Conservation (phyloP, 768 basidiomycete genomes). For the Tulasnella sp. region DNA sequence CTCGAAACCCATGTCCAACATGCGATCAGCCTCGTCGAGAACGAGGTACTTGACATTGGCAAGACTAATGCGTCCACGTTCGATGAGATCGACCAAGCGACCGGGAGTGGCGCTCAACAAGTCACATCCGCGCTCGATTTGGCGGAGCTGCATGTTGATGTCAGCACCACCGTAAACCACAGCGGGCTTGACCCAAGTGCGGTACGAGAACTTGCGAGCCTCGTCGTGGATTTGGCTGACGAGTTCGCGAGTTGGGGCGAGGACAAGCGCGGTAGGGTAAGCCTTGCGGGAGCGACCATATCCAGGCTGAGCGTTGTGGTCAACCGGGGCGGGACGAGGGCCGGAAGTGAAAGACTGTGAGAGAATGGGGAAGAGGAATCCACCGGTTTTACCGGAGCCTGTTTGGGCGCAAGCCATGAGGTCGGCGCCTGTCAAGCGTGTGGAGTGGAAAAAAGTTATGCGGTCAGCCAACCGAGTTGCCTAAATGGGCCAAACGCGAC, state of each 20-base stretch:
- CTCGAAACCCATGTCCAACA: slow-evolving; percentile 99
- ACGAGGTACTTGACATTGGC: slow-evolving; percentile 97
- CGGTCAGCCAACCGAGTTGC: neutral
- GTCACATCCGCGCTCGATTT: slow-evolving; percentile 95
- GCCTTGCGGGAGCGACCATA: slow-evolving; percentile 72
- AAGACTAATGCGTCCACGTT: slow-evolving; percentile 93
- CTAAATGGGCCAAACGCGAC: neutral
- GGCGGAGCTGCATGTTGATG: slow-evolving; percentile 90
- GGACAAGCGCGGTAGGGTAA: slow-evolving; percentile 93
- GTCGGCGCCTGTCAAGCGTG: slow-evolving; percentile 42
- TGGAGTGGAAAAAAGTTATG: slow-evolving; percentile 8
- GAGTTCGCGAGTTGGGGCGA: slow-evolving; percentile 97
- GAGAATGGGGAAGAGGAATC: slow-evolving; percentile 98
- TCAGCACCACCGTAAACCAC: slow-evolving; percentile 99
- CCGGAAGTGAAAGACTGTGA: slow-evolving; percentile 86
- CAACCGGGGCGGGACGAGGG: slow-evolving; percentile 65
- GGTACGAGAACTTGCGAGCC: slow-evolving; percentile 97
- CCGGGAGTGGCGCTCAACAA: slow-evolving; percentile 95
- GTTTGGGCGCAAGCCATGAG: slow-evolving; percentile 98
- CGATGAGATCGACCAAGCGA: slow-evolving; percentile 96
- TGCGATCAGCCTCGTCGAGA: slow-evolving; percentile 98
- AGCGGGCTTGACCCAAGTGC: slow-evolving; percentile 98
- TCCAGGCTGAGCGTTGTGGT: slow-evolving; percentile 41
- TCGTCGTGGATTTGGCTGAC: slow-evolving; percentile 99
- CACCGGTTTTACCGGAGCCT: slow-evolving; percentile 98